Conservation (phyloP, 208 protist genomes). For the Blechomonas ayalai region DNA sequence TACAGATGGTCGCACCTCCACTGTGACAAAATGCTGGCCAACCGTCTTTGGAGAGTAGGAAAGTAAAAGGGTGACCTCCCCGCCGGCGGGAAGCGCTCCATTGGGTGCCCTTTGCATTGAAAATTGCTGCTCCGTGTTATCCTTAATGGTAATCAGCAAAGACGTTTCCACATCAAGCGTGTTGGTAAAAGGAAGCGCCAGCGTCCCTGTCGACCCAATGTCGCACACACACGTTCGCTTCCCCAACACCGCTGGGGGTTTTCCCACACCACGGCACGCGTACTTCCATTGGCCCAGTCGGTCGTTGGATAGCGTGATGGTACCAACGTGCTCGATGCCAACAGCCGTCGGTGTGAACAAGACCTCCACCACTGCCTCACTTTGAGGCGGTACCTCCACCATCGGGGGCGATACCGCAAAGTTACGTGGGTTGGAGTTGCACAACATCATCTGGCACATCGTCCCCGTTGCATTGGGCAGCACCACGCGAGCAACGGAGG, state of each 20-base stretch:
- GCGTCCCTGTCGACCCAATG: conserved; percentile 23
- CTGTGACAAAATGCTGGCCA: conserved; percentile 35
- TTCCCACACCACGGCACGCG: conserved; percentile 56
- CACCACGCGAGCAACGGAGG: conserved; percentile 33
- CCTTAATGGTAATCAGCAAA: conserved; percentile 21
- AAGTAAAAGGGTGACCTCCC: conserved; percentile 32
- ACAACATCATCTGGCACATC: conserved; percentile 43
- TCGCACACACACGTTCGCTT: conserved; percentile 48
- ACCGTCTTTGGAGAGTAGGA: conserved; percentile 60
- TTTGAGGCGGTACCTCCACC: conserved; percentile 43
- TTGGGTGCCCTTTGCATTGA: conserved; percentile 14
- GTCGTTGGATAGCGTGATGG: conserved; percentile 52
- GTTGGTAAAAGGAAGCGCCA: conserved; percentile 68
- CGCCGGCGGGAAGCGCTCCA: conserved; percentile 27
- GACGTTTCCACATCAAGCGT: conserved; percentile 45
- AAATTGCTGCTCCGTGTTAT: conserved; percentile 19
- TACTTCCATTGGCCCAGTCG: conserved; percentile 82
- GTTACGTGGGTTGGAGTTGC: conserved; percentile 53
- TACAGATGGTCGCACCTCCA: conserved; percentile 44
- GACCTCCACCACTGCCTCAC: conserved; percentile 47
- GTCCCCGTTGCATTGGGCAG: conserved; percentile 71
- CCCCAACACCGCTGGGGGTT: conserved; percentile 21
- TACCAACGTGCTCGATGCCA: conserved; percentile 29
- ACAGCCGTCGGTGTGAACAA: conserved; percentile 77
- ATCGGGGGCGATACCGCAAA: conserved; percentile 39